Conservation (phyloP, 805 yeast genomes). For the Zygotorulaspora florentina region DNA sequence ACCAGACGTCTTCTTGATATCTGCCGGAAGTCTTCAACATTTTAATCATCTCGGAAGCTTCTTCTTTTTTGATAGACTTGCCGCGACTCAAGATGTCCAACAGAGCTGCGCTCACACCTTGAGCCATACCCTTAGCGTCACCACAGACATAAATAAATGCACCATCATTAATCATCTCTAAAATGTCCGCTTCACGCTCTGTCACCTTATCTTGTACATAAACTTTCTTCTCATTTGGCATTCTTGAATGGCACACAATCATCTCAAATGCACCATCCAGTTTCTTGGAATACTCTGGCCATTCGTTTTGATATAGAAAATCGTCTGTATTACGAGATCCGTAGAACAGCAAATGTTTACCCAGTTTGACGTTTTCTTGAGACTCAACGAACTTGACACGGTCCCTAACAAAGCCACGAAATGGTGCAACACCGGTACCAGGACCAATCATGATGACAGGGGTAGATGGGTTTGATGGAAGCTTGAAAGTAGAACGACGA, state of each 20-base stretch:
- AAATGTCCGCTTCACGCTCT: constrained; percentile 45
- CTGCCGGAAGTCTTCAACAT: constrained; percentile 76
- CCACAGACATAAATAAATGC: constrained; percentile 96
- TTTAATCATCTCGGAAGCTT: constrained; percentile 74
- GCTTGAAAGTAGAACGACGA: constrained; percentile 90
- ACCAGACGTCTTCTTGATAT: constrained; percentile 99
- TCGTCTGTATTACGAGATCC: constrained; percentile 90
- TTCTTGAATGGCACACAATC: constrained; percentile 81
- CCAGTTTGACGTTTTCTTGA: constrained; percentile 46
- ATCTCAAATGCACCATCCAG: constrained; percentile 63
- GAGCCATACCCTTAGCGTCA: constrained; percentile 93
- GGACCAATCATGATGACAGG: constrained; percentile 95
- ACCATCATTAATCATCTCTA: constrained; percentile 54
- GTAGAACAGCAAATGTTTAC: constrained; percentile 72
- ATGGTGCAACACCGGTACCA: constrained; percentile 98
- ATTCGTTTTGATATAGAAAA: constrained; percentile 82
- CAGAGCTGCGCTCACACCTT: constrained; percentile 77
- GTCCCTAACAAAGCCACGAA: constrained; percentile 92
- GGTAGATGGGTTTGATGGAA: constrained; percentile 77
- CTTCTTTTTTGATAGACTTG: constrained; percentile 59
- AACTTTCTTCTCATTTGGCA: constrained; percentile 51
- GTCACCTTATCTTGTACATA: constrained; percentile 81
- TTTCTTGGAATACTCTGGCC: constrained; percentile 66
- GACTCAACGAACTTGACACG: constrained; percentile 53
- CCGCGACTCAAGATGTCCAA: constrained; percentile 56